phyloP scores from a whole-genome alignment of 208 protist species.

The Trypanosomatidae sp. region DNA sequence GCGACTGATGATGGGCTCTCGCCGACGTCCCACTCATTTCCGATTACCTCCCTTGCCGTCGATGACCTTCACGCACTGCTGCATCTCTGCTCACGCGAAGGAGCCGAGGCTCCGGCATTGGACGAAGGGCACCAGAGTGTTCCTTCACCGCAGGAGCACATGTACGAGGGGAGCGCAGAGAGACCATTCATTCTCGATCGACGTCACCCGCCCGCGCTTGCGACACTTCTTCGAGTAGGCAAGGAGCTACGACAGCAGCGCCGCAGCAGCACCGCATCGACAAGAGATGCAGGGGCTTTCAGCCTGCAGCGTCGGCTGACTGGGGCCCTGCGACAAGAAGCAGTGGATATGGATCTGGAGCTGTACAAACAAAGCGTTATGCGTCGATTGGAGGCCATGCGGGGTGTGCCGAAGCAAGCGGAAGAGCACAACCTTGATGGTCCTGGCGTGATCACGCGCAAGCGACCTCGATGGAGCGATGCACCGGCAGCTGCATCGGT shows the following conservation, averaged over 20 bases:
- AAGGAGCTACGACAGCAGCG: neutral
- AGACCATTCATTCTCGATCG: neutral
- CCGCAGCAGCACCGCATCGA: neutral
- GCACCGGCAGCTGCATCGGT: neutral
- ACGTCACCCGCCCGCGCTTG: constrained; percentile 3
- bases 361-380: constrained; percentile 1
- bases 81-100: constrained; percentile 12
- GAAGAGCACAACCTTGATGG: neutral
- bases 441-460: neutral
- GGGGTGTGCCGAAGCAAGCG: neutral
- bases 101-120: neutral
- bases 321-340: neutral
- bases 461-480: neutral
- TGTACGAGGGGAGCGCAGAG: neutral
- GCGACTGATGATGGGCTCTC: neutral
- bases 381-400: constrained; percentile 2
- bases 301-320: neutral
- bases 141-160: neutral
- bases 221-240: constrained; percentile 4
- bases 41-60: constrained; percentile 6
- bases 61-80: constrained; percentile 32
- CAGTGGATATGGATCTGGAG: neutral
- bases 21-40: neutral
- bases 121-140: neutral
- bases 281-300: neutral